Conservation (phyloP, 192 early-diverging fungal species). For the Rhizoclosmatium globosum region DNA sequence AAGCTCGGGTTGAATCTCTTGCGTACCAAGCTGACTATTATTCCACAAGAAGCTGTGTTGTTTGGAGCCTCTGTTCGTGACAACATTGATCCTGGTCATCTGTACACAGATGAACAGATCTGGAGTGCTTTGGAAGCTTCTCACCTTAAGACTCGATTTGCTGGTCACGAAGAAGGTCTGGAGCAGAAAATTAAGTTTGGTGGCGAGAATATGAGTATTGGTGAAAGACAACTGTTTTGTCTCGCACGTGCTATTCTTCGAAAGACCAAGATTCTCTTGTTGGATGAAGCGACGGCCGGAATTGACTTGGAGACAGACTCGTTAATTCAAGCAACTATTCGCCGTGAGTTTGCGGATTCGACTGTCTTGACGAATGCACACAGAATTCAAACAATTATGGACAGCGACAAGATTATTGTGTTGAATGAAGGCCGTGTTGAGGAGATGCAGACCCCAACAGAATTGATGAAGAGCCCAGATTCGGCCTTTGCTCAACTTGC, state of each 20-base stretch:
- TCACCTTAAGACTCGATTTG: slow-evolving; percentile 50
- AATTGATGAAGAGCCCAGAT: slow-evolving; percentile 31
- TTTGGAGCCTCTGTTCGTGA: slow-evolving; percentile 60
- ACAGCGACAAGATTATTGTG: slow-evolving; percentile 58
- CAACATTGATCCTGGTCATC: slow-evolving; percentile 77
- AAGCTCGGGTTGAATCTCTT: slow-evolving; percentile 2
- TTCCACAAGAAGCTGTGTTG: slow-evolving; percentile 49
- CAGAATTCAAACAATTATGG: slow-evolving; percentile 70
- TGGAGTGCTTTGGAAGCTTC: slow-evolving; percentile 75
- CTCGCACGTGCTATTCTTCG: slow-evolving; percentile 78
- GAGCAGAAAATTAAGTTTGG: slow-evolving; percentile 65
- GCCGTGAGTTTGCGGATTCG: slow-evolving; percentile 46
- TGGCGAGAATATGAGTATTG: slow-evolving; percentile 13
- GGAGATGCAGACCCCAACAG: slow-evolving; percentile 67
- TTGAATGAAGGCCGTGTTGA: slow-evolving; percentile 58
- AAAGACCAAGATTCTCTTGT: slow-evolving; percentile 49
- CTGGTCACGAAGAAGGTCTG: slow-evolving; percentile 43
- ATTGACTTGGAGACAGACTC: slow-evolving; percentile 54
- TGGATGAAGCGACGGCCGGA: slow-evolving; percentile 63
- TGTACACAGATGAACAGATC: slow-evolving; percentile 68
- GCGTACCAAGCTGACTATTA: not conserved
- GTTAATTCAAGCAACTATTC: slow-evolving; percentile 27
- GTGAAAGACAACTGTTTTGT: slow-evolving; percentile 79
- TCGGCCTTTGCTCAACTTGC: slow-evolving; percentile 34
- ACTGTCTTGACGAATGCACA: slow-evolving; percentile 60